phyloP scores from a whole-genome alignment of 225 moss, liverwort and hornwort genomes.

The Physcomitrellopsis africana region DNA sequence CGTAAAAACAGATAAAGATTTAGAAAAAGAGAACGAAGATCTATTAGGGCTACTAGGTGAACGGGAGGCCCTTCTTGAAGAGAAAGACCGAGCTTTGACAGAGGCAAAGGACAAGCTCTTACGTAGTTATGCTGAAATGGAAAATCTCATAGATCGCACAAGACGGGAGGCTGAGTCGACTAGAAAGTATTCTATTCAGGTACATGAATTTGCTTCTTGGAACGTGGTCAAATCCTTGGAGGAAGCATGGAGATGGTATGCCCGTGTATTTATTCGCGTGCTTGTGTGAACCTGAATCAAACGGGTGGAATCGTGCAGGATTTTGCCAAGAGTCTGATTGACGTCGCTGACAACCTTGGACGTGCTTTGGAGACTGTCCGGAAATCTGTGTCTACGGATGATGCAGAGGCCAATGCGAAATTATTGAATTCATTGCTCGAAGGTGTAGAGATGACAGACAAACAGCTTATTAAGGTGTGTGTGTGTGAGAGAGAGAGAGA shows the following conservation, averaged over 20 bases:
- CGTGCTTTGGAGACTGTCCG: constrained; percentile 81
- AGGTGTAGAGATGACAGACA: constrained; percentile 95
- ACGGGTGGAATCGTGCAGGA: constrained; percentile 53
- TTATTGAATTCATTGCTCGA: constrained; percentile 68
- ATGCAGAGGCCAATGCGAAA: constrained; percentile 64
- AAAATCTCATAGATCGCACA: constrained; percentile 79
- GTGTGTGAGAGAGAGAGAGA: too few species aligned
- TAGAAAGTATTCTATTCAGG: constrained; percentile 85
- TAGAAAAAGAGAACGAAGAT: constrained; percentile 79
- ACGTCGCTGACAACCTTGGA: constrained; percentile 91
- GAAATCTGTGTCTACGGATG: constrained; percentile 61
- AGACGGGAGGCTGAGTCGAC: constrained; percentile 81
- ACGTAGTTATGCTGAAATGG: constrained; percentile 88
- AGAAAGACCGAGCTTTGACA: constrained; percentile 61
- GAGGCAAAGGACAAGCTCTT: constrained; percentile 76
- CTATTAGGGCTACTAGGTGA: constrained; percentile 73
- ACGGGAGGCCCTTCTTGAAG: constrained; percentile 69
- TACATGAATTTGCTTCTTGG: constrained; percentile 22
- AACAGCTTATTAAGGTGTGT: constrained; percentile 79
- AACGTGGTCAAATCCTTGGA: background rate
- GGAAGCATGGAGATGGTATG: constrained; percentile 1
- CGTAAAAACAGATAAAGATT: constrained; percentile 51
- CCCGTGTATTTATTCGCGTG: background rate
- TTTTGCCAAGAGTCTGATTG: constrained; percentile 80
- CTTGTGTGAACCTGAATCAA: constrained; percentile 8